Conservation (phyloP, 805 yeast genomes). For the Yamadazyma philogaea region DNA sequence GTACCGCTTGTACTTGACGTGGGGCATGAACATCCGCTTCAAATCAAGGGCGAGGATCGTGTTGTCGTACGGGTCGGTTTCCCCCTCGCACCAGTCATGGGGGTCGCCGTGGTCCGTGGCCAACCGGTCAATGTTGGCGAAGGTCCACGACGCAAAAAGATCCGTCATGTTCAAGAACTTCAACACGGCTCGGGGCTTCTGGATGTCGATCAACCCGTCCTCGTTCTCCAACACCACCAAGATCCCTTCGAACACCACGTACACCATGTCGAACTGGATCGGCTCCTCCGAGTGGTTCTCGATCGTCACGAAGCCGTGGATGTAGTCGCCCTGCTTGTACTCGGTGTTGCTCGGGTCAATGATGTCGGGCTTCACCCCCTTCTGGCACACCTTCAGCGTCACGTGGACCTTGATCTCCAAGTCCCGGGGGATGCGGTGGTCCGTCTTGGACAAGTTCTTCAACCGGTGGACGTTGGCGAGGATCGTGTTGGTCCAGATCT, state of each 20-base stretch:
- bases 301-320: constrained; percentile 43
- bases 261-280: constrained; percentile 43
- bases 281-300: constrained; percentile 28
- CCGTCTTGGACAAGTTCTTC: constrained; percentile 28
- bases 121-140: constrained; percentile 40
- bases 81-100: constrained; percentile 46
- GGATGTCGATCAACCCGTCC: constrained; percentile 22
- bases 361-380: constrained; percentile 34
- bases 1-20: constrained; percentile 37
- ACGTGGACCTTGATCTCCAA: constrained; percentile 33
- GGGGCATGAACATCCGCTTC: constrained; percentile 35
- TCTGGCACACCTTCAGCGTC: constrained; percentile 38
- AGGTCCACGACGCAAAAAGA: constrained; percentile 44
- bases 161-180: constrained; percentile 44
- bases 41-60: constrained; percentile 35
- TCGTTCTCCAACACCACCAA: constrained; percentile 26
- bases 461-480: constrained; percentile 41
- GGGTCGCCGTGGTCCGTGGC: constrained; percentile 40
- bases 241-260: constrained; percentile 41
- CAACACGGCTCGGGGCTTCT: constrained; percentile 26
- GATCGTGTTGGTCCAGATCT: constrained; percentile 39
- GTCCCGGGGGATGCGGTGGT: constrained; percentile 26
- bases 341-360: constrained; percentile 33
- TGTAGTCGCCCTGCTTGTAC: constrained; percentile 39
- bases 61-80: constrained; percentile 40